These are phyloP conservation scores for Magnolia kwangsiensis DNA, from an alignment of 164 flowering plant species.

Conservation along the genomic window DNA sequence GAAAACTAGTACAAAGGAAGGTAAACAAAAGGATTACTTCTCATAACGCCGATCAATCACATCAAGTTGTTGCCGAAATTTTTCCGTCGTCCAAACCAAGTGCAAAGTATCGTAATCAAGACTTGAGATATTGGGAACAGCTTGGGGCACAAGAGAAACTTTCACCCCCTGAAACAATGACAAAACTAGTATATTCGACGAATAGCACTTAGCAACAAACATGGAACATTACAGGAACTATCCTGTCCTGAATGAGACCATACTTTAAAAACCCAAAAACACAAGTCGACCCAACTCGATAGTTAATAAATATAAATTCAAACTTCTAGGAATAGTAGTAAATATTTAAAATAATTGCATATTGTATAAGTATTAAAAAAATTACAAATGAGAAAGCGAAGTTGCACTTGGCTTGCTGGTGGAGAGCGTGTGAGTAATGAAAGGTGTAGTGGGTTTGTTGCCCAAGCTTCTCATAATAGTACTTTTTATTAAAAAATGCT, in stretches of 20 bases:
- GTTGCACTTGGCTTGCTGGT: too few species aligned
- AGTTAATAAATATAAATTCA: too few species aligned
- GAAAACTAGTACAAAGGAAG: background rate
- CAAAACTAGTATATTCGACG: background rate
- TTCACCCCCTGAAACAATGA: conserved; percentile 64
- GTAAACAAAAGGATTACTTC: conserved; percentile 32
- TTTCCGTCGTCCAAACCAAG: conserved; percentile 71
- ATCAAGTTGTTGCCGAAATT: conserved; percentile 72
- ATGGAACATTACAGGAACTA: background rate
- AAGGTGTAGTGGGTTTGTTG: too few species aligned
- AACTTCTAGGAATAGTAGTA: too few species aligned
- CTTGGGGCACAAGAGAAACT: conserved; percentile 53
- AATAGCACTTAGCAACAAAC: background rate
- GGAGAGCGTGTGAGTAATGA: too few species aligned
- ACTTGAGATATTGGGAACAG: conserved; percentile 46
- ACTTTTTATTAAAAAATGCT: too few species aligned
- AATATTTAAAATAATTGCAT: too few species aligned
- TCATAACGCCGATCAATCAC: conserved; percentile 63
- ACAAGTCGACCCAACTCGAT: too few species aligned
- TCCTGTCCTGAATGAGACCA: background rate
- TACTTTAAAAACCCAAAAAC: too few species aligned
- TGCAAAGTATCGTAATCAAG: conserved; percentile 60
- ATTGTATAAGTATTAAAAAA: too few species aligned
- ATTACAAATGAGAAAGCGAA: too few species aligned
- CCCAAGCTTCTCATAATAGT: too few species aligned